Evolutionary conservation across 2,329 filamentous ascomycete genomes (phyloP).

Genomic region (Ceratocystis alfenasii): DNA sequence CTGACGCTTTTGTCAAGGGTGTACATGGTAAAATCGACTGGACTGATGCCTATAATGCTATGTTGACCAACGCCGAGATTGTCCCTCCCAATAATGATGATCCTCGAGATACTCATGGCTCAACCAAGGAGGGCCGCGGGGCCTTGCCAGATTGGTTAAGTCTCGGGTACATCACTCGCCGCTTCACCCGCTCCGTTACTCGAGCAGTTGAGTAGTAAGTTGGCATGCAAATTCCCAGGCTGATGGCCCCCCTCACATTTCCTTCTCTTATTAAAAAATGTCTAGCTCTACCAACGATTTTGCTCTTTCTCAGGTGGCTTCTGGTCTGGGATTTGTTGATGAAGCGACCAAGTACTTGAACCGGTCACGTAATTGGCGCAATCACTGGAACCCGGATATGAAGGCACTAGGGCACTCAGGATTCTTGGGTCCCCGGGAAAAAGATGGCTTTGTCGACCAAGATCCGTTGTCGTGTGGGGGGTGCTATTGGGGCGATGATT

Average conservation of each 20-base stretch:
- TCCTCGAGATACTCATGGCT: constrained; percentile 44
- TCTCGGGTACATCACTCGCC: constrained; percentile 53
- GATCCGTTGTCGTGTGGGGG: constrained; percentile 48
- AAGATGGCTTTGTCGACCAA: constrained; percentile 41
- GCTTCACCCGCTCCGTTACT: constrained; percentile 48
- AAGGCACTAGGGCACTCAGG: constrained; percentile 49
- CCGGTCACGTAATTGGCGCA: constrained; percentile 56
- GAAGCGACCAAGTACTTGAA: constrained; percentile 49
- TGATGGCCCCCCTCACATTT: neutral
- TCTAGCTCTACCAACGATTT: constrained; percentile 52
- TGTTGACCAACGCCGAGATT: constrained; percentile 56
- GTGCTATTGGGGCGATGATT: constrained; percentile 54
- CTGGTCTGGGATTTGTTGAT: constrained; percentile 39
- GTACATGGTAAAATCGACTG: constrained; percentile 52
- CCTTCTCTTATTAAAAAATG: neutral
- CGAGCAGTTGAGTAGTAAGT: constrained; percentile 52
- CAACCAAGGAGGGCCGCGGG: constrained; percentile 55
- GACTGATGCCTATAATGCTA: constrained; percentile 49
- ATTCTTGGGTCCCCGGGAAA: constrained; percentile 51
- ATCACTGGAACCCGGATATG: constrained; percentile 54
- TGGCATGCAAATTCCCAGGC: no score
- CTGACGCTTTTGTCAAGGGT: constrained; percentile 60
- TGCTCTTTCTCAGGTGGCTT: constrained; percentile 51
- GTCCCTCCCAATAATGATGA: constrained; percentile 48
- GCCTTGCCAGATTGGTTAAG: constrained; percentile 57